Base-by-base conservation (phyloP, 768 basidiomycete species). In the Gymnopilus junonius region DNA sequence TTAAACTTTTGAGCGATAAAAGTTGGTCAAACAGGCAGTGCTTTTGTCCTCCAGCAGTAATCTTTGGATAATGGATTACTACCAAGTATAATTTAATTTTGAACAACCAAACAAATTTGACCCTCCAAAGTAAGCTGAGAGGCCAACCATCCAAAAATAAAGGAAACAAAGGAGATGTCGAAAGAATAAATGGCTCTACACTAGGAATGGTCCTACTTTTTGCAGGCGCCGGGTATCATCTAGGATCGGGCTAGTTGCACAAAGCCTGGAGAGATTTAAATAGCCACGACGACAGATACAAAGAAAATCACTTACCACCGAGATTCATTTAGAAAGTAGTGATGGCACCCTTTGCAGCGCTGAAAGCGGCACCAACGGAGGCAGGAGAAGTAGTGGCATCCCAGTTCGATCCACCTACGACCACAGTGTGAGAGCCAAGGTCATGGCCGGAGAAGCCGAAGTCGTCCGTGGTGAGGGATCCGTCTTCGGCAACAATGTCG, bases 351-450 rank as follows among this genome's bases (percentile, higher is more conserved):
- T 65, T 60, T 17, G 77, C 70, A 55, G 73, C 65, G 51, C 69
- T 67, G 69, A 70, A 79, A 12, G 79, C 79, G 55, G 69, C 59
- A 34, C 71, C 70, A 53, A 80, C 79, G 17, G 75, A 73, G 8
- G 54, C 58, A 31, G 65, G 74, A 6, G 71, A 73, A 46, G 55
- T 65, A 8, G 35, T 29, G 37, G 63, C 63, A 46, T 70, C 64
- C 81, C 82, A 83, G 77, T 83, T 82, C 65, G 70, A 65, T 58
- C 79, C 80, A n/a, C 59, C 59, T 25, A 75, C 68, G 43, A 78
- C 64, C 32, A 81, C 74, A 32, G 71, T 76, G 65, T 75, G 70
- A 27, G 60, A 65, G 20, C 82, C 81, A 39, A 81, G 67, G 61
- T 80, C 77, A 54, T 62, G 66, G 39, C 81, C 80, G 21, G 62